These are phyloP conservation scores for Globisporangium sylvaticum DNA, from an alignment of 352 stramenopile genomes.

Conservation along the genomic window DNA sequence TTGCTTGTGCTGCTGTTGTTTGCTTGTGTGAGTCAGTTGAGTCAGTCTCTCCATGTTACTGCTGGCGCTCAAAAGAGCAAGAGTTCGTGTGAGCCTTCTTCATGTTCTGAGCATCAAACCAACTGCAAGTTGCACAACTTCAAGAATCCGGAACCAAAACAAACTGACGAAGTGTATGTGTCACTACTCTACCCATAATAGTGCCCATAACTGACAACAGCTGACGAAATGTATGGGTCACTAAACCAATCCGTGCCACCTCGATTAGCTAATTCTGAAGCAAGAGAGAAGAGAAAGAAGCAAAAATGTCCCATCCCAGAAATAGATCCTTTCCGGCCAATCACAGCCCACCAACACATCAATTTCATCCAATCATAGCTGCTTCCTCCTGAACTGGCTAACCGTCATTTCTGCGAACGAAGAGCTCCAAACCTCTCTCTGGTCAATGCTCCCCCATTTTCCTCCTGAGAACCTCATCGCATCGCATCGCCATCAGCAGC, in stretches of 20 bases:
- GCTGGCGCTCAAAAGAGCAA: too few relatives aligned
- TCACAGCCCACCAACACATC: background rate
- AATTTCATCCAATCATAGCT: constrained; percentile 4
- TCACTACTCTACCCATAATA: background rate
- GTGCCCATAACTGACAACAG: background rate
- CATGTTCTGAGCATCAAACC: too few relatives aligned
- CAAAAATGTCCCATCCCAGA: background rate
- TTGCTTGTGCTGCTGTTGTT: background rate
- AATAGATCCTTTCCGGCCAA: background rate
- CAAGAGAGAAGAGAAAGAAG: background rate
- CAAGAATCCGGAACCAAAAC: background rate
- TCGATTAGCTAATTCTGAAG: constrained; percentile 10
- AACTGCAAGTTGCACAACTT: background rate
- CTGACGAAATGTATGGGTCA: background rate
- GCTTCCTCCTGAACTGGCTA: background rate
- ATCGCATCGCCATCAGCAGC: background rate
- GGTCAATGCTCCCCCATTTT: background rate
- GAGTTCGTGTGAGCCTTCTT: too few relatives aligned
- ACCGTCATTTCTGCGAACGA: constrained; percentile 5
- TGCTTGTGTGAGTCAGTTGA: background rate
- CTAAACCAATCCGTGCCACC: background rate
- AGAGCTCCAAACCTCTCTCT: background rate
- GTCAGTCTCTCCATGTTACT: too few relatives aligned
- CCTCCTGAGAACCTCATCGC: background rate
- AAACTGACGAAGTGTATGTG: background rate